Evolutionary conservation across 805 yeast genomes (phyloP).

Genomic region (Saccharomycopsis microspora): DNA sequence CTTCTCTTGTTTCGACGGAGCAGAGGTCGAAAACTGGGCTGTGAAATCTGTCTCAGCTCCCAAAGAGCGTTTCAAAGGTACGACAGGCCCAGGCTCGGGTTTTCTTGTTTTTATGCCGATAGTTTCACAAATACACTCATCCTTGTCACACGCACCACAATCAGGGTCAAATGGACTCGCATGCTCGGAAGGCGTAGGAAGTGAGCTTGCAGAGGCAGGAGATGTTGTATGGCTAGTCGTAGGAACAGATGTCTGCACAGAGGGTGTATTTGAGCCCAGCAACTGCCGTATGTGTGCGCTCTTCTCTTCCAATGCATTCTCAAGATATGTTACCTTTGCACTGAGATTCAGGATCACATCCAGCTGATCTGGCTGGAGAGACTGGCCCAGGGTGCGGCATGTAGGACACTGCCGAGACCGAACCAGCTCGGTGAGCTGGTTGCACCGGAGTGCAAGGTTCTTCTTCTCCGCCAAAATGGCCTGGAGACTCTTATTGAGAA

Average conservation of each 20-base stretch:
- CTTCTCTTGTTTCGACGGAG: slow-evolving; percentile 15
- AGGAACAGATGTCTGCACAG: not conserved
- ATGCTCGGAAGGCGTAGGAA: slow-evolving; percentile 16
- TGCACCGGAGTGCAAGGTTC: not conserved
- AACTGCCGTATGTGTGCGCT: not conserved
- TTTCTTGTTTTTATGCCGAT: slow-evolving; percentile 20
- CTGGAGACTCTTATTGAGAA: slow-evolving; percentile 13
- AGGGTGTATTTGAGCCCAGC: not conserved
- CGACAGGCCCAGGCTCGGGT: not conserved
- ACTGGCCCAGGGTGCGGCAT: not conserved
- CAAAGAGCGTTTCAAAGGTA: slow-evolving; percentile 9
- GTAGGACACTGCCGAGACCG: not conserved
- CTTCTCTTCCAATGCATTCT: slow-evolving; percentile 6
- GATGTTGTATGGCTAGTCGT: not conserved
- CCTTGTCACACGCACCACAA: slow-evolving; percentile 61
- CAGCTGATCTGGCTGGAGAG: not conserved
- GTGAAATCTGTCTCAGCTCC: slow-evolving; percentile 15
- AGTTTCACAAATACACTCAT: slow-evolving; percentile 53
- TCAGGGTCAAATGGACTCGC: slow-evolving; percentile 21
- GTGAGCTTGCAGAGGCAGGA: slow-evolving; percentile 3
- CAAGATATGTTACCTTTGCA: slow-evolving; percentile 7
- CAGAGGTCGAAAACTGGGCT: not conserved
- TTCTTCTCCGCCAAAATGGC: slow-evolving; percentile 5
- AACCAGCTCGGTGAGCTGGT: not conserved
- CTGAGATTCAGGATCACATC: slow-evolving; percentile 5